Evolutionary conservation across 192 early-diverging fungal genomes (phyloP).

Genomic region (Umbelopsis ramanniana): DNA sequence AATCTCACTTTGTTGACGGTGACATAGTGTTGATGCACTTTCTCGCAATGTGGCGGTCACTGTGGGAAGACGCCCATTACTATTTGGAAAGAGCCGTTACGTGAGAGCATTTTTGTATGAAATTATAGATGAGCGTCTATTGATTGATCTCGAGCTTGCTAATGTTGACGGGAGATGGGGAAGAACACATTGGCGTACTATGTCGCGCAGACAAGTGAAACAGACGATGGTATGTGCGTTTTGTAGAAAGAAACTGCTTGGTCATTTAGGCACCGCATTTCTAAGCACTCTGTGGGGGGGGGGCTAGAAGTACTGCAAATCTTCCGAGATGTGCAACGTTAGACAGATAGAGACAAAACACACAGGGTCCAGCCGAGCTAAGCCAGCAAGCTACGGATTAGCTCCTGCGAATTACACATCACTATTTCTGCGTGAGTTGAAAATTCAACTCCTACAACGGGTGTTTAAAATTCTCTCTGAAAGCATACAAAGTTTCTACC

Average conservation of each 20-base stretch:
- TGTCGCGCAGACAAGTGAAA: too few species aligned
- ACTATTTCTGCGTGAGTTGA: neutral
- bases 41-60: neutral
- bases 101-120: neutral
- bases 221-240: too few species aligned
- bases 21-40: neutral
- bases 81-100: neutral
- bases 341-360: neutral
- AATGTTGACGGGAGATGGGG: neutral
- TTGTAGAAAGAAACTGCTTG: too few species aligned
- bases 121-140: neutral
- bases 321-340: constrained; percentile 18
- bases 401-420: neutral
- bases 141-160: neutral
- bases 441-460: neutral
- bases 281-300: neutral
- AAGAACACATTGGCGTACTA: too few species aligned
- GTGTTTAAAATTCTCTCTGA: neutral
- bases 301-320: neutral
- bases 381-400: neutral
- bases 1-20: neutral
- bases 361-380: constrained; percentile 6
- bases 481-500: neutral
- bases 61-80: constrained; percentile 20
- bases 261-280: neutral